These are phyloP conservation scores for Dendrothele bispora DNA, from an alignment of 768 basidiomycete genomes.

Conservation along the genomic window DNA sequence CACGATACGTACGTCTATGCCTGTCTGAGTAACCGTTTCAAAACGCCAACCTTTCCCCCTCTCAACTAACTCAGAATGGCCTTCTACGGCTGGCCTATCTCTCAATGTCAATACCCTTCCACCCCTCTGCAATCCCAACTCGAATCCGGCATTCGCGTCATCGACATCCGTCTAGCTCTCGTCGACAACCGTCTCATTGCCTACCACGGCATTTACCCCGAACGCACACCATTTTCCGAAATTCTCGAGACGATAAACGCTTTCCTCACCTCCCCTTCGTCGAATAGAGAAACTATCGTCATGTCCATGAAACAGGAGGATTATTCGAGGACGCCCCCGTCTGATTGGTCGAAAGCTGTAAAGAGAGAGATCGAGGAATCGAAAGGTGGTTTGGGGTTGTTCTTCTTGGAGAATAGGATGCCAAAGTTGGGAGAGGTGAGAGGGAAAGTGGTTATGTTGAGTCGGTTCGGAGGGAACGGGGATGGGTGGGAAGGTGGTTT, in stretches of 20 bases:
- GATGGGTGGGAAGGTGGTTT: constrained; percentile 66
- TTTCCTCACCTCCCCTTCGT: constrained; percentile 60
- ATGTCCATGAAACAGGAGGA: constrained; percentile 93
- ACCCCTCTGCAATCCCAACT: constrained; percentile 72
- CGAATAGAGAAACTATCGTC: constrained; percentile 72
- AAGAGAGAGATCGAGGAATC: constrained; percentile 60
- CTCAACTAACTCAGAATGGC: constrained; percentile 56
- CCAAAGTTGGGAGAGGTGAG: constrained; percentile 82
- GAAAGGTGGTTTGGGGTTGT: constrained; percentile 60
- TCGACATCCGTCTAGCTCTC: constrained; percentile 80
- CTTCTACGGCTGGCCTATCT: constrained; percentile 82
- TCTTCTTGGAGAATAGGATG: constrained; percentile 81
- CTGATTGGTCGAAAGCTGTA: constrained; percentile 63
- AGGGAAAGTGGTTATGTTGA: constrained; percentile 83
- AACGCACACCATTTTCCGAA: constrained; percentile 63
- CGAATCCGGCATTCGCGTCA: constrained; percentile 71
- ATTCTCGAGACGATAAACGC: constrained; percentile 61
- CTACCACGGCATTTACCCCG: constrained; percentile 77
- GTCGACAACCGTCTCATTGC: constrained; percentile 63
- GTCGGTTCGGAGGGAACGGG: constrained; percentile 76
- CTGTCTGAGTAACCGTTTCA: no score
- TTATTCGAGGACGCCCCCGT: constrained; percentile 41
- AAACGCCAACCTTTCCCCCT: neutral
- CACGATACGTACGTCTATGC: constrained; percentile 69
- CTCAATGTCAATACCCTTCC: constrained; percentile 75